A percentile compares a stretch with the other conserved stretches of the same genome.
These are phyloP conservation scores for Ramularia endophylla DNA, from an alignment of 2,329 filamentous ascomycete species.

Conservation along the genomic window DNA sequence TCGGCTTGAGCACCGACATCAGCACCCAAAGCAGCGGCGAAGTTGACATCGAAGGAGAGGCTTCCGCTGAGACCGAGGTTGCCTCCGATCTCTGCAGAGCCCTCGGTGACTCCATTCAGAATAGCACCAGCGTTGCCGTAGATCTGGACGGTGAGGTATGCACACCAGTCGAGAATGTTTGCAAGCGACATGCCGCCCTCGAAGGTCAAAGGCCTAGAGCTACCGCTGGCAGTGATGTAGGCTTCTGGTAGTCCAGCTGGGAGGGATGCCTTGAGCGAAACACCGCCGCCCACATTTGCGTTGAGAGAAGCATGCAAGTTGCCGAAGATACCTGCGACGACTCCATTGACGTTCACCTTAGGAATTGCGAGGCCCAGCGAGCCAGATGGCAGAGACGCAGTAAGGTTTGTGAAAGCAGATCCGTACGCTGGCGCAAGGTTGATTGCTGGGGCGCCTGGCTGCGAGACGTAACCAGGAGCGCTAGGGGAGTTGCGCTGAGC, in stretches of 20 bases:
- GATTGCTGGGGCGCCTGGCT: constrained; percentile 9
- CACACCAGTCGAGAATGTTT: constrained; percentile 15
- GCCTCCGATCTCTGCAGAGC: background rate
- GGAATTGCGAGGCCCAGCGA: constrained; percentile 12
- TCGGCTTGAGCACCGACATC: no score
- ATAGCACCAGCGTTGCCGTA: constrained; percentile 9
- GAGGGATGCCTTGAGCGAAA: constrained; percentile 1
- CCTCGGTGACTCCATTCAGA: constrained; percentile 1
- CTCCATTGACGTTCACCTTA: constrained; percentile 4
- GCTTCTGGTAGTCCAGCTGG: constrained; percentile 4
- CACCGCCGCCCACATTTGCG: constrained; percentile 1
- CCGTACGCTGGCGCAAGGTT: constrained; percentile 9
- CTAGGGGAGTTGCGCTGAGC: constrained; percentile 4
- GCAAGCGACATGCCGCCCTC: constrained; percentile 12
- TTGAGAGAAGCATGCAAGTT: constrained; percentile 2
- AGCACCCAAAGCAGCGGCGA: background rate
- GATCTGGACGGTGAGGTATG: constrained; percentile 8
- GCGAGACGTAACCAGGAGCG: constrained; percentile 8
- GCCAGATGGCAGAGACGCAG: constrained; percentile 4
- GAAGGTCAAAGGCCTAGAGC: constrained; percentile 4
- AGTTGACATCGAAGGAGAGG: constrained; percentile 5
- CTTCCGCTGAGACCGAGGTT: constrained; percentile 5
- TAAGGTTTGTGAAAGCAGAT: constrained; percentile 3
- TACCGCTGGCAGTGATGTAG: constrained; percentile 5
- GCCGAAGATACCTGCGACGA: constrained; percentile 8